Evolutionary conservation across 805 yeast genomes (phyloP), one percentile per base, ranked within the genome.

Genomic region (Candida berthetii): DNA sequence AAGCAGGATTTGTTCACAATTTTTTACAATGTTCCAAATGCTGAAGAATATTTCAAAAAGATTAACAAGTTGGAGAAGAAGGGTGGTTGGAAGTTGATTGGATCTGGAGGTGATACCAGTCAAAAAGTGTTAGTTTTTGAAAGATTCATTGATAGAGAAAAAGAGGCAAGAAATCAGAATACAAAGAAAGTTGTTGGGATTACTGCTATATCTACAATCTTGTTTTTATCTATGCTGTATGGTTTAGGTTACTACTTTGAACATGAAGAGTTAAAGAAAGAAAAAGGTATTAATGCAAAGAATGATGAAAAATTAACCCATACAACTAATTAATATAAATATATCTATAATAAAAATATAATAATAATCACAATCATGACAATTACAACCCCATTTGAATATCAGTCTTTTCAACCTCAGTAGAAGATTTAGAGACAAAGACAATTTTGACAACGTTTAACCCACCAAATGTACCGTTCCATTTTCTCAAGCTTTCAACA

Each of bases 381-480:
- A 9, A 10, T 15, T n/a, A 34, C 20, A n/a, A 11, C 25, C 25
- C 17, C 36, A 27, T 27, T 27, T 27, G 29, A 27, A 27, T 10
- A 27, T 27, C 20, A 32, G n/a, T 33, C n/a, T 27, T 27, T 27
- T 27, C 24, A 34, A 11, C 31, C 27, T 31, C 25, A 29, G 22
- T 35, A 13, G 32, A 36, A 19, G 41, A 15, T 39, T 53, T 47
- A 1, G 68, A 50, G n/a, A 56, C 34, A 41, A 47, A 46, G 36
- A 51, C 43, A 22, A 42, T 43, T 46, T 76, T 78, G 54, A 88
- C 67, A 16, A 75, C 71, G 33, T 82, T 80, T 40, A 82, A 63
- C 16, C 93, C 88, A 36, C 96, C 96, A 52, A 76, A 67, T 10
- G 85, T 78, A 22, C 93, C 90, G 52, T 85, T 83, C 97, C 97